Evolutionary conservation across 495 filamentous ascomycete species (phyloP), one percentile per base, ranked within the genome.

Genomic region (Hypoxylon fuscum): DNA sequence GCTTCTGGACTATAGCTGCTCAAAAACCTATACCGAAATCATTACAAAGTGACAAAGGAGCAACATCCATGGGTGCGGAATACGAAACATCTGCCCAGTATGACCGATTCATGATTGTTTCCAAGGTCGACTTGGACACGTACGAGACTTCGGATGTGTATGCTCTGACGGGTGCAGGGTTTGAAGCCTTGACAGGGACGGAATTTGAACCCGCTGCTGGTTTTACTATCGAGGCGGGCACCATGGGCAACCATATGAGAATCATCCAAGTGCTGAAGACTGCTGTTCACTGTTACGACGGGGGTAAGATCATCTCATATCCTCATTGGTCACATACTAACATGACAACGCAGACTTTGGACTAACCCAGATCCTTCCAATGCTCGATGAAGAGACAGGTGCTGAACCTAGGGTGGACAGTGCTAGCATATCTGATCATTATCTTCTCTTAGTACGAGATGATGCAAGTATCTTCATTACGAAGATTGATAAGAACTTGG

Each of bases 131-230:
- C 17, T 73, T 84, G 21, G 79, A 82, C 51, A 79, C 78, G 5
- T 82, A 78, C 35, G 81, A 87, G 51, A 83, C 81, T 14, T 85
- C 85, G 5, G 78, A 82, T 35, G 81, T 83, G n/a, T 89, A 90
- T 62, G 77, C 79, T 18, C 69, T 90, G 32, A 88, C 85, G 1
- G 76, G 82, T 4, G 82, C 83, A 17, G 82, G 82, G 5, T 85
- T 93, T 59, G 87, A 89, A 72, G 84, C 87, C 23, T 76, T 88
- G 1, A 78, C 76, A 1, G 87, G 83, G 18, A 88, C 91, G 0
- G 95, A 98, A 46, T 97, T 97, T 71, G 96, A 98, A 56, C 85
- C 88, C 5, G 93, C 93, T 62, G 89, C 86, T 46, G 92, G 92
- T 31, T 81, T 85, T 32, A 96, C 93, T 0, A 78, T 98, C 51